Conservation (phyloP, 768 basidiomycete species). For the Suillus decipiens region DNA sequence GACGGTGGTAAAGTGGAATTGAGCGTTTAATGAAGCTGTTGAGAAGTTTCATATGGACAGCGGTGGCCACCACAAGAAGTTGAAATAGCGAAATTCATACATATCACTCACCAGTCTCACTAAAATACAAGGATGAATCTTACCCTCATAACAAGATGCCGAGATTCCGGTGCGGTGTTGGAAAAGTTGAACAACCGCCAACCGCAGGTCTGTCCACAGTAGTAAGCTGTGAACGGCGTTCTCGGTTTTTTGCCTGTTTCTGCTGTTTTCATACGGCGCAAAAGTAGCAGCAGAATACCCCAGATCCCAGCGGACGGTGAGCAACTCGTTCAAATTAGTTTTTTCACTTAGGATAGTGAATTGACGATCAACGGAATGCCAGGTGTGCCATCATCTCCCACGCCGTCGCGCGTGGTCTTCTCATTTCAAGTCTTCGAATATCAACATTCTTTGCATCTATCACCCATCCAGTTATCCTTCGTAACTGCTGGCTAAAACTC, state of each 20-base stretch:
- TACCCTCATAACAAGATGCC: neutral
- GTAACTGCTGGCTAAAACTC: slow-evolving; percentile 3
- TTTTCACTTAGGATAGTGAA: neutral
- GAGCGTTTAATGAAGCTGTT: slow-evolving; percentile 43
- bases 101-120: neutral
- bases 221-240: neutral
- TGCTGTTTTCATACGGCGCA: neutral
- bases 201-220: neutral
- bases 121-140: neutral
- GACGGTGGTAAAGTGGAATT: slow-evolving; percentile 64
- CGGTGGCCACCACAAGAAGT: slow-evolving; percentile 5
- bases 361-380: slow-evolving; percentile 12
- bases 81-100: neutral
- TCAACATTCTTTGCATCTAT: slow-evolving; percentile 19
- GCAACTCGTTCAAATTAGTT: neutral
- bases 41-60: slow-evolving; percentile 3
- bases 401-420: slow-evolving; percentile 22
- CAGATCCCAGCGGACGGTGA: slow-evolving; percentile 3
- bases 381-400: slow-evolving; percentile 30
- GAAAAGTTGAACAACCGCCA: slow-evolving; percentile 24
- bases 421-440: slow-evolving; percentile 18
- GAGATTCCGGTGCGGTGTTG: slow-evolving; percentile 18
- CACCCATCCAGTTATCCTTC: slow-evolving; percentile 6
- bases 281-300: slow-evolving; percentile 5
- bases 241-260: neutral